A percentile compares a stretch with the other conserved stretches of the same genome.
These are phyloP conservation scores for Phialocephala subalpina DNA, from an alignment of 2,329 filamentous ascomycete genomes.

Conservation along the genomic window DNA sequence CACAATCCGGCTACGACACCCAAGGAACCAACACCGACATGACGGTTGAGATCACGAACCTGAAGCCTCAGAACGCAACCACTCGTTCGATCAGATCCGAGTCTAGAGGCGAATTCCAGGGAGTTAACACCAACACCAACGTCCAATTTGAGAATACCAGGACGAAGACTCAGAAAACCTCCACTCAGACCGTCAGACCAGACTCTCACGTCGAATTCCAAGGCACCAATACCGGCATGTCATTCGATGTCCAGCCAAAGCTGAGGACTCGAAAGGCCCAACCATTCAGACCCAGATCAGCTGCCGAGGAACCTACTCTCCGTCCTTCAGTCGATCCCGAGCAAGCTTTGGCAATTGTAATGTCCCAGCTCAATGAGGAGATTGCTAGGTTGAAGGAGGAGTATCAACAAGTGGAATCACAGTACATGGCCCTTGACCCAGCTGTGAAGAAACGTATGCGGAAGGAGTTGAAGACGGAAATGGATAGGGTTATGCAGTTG, in stretches of 20 bases:
- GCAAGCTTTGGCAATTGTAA: conserved; percentile 7
- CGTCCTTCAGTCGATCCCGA: conserved; percentile 5
- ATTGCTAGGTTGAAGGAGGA: conserved; percentile 10
- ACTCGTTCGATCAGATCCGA: not conserved
- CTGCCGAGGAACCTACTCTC: not conserved
- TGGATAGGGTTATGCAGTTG: conserved; percentile 1
- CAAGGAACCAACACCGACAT: not conserved
- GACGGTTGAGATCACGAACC: not conserved
- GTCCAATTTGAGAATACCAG: not conserved
- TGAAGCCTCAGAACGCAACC: not conserved
- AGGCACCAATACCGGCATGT: not conserved
- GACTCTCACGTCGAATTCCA: not conserved
- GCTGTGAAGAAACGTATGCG: conserved; percentile 6
- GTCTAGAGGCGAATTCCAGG: not conserved
- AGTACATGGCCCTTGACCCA: conserved; percentile 11
- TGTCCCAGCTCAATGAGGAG: conserved; percentile 20
- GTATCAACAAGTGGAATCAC: not conserved
- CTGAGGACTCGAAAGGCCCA: not conserved
- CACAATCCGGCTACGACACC: not conserved
- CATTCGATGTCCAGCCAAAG: not conserved
- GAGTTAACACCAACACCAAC: not conserved
- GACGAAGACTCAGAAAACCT: not conserved
- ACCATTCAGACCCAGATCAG: conserved; percentile 1
- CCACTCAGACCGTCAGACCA: not conserved
- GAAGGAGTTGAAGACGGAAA: conserved; percentile 10